Percentiles rank a stretch among this genome's conserved stretches.
Conservation (phyloP, 75 land plant species). For the Cupressus sempervirens region DNA sequence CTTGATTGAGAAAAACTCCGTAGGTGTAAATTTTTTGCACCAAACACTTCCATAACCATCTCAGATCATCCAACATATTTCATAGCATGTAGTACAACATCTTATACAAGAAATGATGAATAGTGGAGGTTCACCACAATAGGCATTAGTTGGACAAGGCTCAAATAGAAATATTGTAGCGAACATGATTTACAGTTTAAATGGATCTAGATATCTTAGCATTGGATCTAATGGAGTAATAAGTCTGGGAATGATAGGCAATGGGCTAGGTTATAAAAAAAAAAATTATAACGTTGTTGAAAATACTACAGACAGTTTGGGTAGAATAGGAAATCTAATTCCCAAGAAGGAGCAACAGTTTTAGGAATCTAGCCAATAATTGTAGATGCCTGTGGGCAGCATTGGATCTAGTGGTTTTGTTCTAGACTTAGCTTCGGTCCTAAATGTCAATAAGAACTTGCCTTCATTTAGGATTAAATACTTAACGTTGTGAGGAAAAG, state of each 20-base stretch:
- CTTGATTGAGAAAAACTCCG: constrained; percentile 17
- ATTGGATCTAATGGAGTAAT: not conserved
- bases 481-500: too few species aligned
- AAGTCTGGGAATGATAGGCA: constrained; percentile 11
- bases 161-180: constrained; percentile 10
- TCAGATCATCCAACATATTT: constrained; percentile 29
- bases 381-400: constrained; percentile 21
- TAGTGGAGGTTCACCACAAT: constrained; percentile 22
- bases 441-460: too few species aligned
- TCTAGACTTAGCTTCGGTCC: constrained; percentile 9
- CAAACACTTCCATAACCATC: constrained; percentile 26
- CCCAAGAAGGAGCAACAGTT: constrained; percentile 42
- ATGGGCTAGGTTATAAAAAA: constrained; percentile 19
- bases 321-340: constrained; percentile 11
- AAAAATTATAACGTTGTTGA: constrained; percentile 8
- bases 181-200: constrained; percentile 8
- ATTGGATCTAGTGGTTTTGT: not conserved
- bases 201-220: constrained; percentile 9
- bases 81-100: constrained; percentile 60
- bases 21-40: constrained; percentile 21
- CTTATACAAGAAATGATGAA: constrained; percentile 46
- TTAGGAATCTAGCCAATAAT: constrained; percentile 28
- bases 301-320: constrained; percentile 10
- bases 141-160: constrained; percentile 19
- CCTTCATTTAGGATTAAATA: too few species aligned